phyloP scores from a whole-genome alignment of 768 basidiomycete species.

The Hemileccinum rubropunctum region DNA sequence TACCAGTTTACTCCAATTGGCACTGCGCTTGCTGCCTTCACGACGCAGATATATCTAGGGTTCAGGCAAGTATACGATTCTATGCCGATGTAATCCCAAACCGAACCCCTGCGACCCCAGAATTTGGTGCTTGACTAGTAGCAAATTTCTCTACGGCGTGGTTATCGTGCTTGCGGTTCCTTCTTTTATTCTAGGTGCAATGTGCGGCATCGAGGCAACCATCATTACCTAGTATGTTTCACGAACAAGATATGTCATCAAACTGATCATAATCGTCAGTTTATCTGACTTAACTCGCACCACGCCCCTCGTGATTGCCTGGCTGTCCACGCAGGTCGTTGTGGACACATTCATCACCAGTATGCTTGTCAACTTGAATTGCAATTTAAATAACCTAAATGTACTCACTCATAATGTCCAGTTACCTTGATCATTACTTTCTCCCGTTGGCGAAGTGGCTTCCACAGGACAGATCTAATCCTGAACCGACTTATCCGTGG shows the following conservation, averaged over 20 bases:
- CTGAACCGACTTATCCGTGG: conserved; percentile 54
- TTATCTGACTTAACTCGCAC: conserved; percentile 39
- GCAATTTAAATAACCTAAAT: too few species aligned
- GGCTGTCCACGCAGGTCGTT: conserved; percentile 45
- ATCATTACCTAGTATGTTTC: conserved; percentile 38
- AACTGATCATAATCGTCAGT: conserved; percentile 23
- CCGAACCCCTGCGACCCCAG: background rate
- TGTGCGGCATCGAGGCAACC: conserved; percentile 42
- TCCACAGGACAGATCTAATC: conserved; percentile 48
- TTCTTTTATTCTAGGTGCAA: conserved; percentile 43
- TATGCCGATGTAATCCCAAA: background rate
- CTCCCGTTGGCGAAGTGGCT: conserved; percentile 45
- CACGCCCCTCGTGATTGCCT: conserved; percentile 41
- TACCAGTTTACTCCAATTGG: conserved; percentile 49
- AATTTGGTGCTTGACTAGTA: conserved; percentile 14
- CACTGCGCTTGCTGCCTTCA: conserved; percentile 44
- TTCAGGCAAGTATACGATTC: conserved; percentile 36
- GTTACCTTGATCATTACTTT: conserved; percentile 30
- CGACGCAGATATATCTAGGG: conserved; percentile 48
- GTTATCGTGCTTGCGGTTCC: conserved; percentile 37
- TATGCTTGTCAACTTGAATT: conserved; percentile 16
- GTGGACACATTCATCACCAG: conserved; percentile 46
- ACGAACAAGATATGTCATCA: background rate
- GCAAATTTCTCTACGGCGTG: conserved; percentile 27
- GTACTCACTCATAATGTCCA: conserved; percentile 1